These are phyloP conservation scores for Eutrema japonicum DNA, from an alignment of 345 rosid genomes.

Conservation along the genomic window DNA sequence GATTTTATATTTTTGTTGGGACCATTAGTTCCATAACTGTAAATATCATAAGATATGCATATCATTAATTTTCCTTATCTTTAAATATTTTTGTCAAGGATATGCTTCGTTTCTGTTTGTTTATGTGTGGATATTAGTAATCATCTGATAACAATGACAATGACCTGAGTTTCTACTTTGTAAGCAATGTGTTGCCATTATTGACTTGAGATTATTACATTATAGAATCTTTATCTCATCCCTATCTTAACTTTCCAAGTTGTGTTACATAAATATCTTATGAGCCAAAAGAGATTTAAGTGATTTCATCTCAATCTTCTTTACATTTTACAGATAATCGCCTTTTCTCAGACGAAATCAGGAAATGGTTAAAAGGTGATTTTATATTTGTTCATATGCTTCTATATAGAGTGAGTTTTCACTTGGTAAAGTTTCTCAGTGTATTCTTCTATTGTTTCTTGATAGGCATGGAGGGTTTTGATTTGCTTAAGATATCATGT, in stretches of 20 bases:
- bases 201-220: not conserved
- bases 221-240: constrained; percentile 15
- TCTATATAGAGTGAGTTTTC: constrained; percentile 5
- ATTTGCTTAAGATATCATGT: constrained; percentile 68
- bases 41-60: too few relatives aligned
- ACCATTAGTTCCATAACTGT: not conserved
- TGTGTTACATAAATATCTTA: not conserved
- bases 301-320: not conserved
- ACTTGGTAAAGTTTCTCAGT: constrained; percentile 20
- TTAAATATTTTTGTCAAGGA: not conserved
- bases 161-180: constrained; percentile 27
- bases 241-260: not conserved
- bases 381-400: not conserved
- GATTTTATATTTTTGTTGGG: not conserved
- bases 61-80: constrained; percentile 4
- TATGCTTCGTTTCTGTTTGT: constrained; percentile 4
- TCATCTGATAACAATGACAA: constrained; percentile 24
- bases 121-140: constrained; percentile 26
- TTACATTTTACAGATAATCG: constrained; percentile 1
- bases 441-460: constrained; percentile 19
- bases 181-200: constrained; percentile 29
- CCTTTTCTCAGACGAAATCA: constrained; percentile 14
- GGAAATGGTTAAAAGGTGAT: constrained; percentile 72
- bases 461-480: constrained; percentile 83
- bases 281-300: not conserved